Percentiles rank a stretch among this genome's conserved stretches.
phyloP scores from a whole-genome alignment of 306 rosid genomes.

The Dicorynia guianensis region DNA sequence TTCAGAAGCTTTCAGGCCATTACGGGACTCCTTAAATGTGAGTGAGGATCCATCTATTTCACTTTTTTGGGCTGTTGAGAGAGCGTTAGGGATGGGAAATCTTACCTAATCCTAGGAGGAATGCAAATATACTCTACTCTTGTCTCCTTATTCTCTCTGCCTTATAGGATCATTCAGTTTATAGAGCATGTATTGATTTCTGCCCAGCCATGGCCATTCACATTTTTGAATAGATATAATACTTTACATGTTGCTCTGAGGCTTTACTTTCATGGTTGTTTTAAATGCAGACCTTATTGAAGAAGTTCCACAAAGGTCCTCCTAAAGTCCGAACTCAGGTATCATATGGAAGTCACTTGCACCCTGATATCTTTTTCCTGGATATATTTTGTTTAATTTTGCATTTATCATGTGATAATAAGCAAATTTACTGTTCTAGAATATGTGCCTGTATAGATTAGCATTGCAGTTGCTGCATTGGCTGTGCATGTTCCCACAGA shows the following conservation, averaged over 20 bases:
- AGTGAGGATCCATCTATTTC: conserved; percentile 54
- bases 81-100: conserved; percentile 4
- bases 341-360: conserved; percentile 33
- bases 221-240: conserved; percentile 23
- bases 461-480: conserved; percentile 99
- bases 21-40: conserved; percentile 97
- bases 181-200: not conserved
- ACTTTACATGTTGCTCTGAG: conserved; percentile 25
- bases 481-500: conserved; percentile 97
- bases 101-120: not conserved
- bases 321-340: conserved; percentile 99
- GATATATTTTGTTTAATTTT: conserved; percentile 15
- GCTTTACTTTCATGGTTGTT: conserved; percentile 45
- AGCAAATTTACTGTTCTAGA: conserved; percentile 38
- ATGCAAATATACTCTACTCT: not conserved
- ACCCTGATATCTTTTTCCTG: conserved; percentile 9
- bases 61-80: conserved; percentile 15
- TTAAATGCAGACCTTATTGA: conserved; percentile 80
- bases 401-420: conserved; percentile 8
- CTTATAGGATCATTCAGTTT: not conserved
- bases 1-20: conserved; percentile 87
- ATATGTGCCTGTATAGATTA: conserved; percentile 69
- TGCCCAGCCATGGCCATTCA: not conserved
- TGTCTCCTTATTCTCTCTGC: not conserved
- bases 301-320: conserved; percentile 92